Base-by-base conservation (phyloP, 495 filamentous ascomycete genomes). In the Aspergillus cavernicola region DNA sequence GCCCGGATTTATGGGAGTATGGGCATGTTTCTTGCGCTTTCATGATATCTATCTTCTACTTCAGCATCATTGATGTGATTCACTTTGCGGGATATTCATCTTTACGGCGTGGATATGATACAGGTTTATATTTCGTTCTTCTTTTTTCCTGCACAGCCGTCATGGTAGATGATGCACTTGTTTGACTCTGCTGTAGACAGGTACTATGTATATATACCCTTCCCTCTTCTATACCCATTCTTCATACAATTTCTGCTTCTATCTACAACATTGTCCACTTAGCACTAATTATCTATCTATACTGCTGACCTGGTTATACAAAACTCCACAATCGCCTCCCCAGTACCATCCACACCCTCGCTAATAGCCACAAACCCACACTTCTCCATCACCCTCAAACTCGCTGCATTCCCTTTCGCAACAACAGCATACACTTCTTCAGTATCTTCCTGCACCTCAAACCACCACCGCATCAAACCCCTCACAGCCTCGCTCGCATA, bases 91-190 rank as follows among this genome's bases (percentile, higher is more conserved):
- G 52, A 49, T 52, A 49, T 28, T 43, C 45, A 46, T 53, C 23
- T 57, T 53, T 49, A 63, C 59, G 65, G 57, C 51, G 61, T 62
- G 56, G 62, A 61, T 61, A 64, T 66, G 50, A 56, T 58, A 59
- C 55, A 57, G 63, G 52, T 35, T 63, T 62, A 41, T 50, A 52
- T 36, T 37, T 43, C 18, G 22, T 23, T 28, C 18, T 29, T 50
- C 39, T 23, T 33, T 35, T 41, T 31, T n/a, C n/a, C 43, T 58
- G 59, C 59, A 62, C 58, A 58, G 56, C 44, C 37, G 9, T 47
- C 16, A 36, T 35, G 29, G 29, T 43, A 43, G 41, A 29, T 43
- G 41, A 22, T 41, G 12, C 12, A 13, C 19, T 55, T 50, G 32
- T 20, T 31, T 50, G 33, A 50, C 18, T 16, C 38, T 47, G 44